These are phyloP conservation scores for Gnaphalium uliginosum DNA, from an alignment of 129 eudicot genomes.

Conservation along the genomic window DNA sequence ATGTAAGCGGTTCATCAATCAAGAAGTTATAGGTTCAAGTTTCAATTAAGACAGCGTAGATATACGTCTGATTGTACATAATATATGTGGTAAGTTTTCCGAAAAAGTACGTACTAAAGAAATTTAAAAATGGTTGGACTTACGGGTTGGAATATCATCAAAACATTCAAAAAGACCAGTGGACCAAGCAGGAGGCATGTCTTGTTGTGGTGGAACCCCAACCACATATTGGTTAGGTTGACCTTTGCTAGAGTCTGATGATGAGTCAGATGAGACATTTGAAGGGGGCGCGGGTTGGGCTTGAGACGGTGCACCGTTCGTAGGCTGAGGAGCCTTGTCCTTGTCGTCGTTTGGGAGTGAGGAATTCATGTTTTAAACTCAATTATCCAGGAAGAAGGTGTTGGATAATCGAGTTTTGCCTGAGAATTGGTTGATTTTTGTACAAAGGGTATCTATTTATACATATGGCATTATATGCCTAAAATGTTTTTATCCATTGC, in stretches of 20 bases:
- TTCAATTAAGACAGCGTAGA: too few relatives aligned
- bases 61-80: too few relatives aligned
- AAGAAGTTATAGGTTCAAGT: background rate
- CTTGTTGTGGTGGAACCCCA: slow-evolving; percentile 36
- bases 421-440: slow-evolving; percentile 5
- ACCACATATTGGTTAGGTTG: slow-evolving; percentile 28
- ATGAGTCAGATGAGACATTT: slow-evolving; percentile 13
- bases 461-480: background rate
- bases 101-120: background rate
- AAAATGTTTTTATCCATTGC: slow-evolving; percentile 23
- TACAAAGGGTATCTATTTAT: slow-evolving; percentile 19
- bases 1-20: background rate
- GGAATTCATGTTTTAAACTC: slow-evolving; percentile 38
- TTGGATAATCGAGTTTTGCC: slow-evolving; percentile 42
- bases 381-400: slow-evolving; percentile 35
- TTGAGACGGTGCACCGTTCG: slow-evolving; percentile 14
- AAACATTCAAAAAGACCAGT: slow-evolving; percentile 43
- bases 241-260: slow-evolving; percentile 17
- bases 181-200: slow-evolving; percentile 33
- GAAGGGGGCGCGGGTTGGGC: background rate
- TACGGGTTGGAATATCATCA: slow-evolving; percentile 38
- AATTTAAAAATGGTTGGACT: background rate
- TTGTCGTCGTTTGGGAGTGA: slow-evolving; percentile 39
- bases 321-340: slow-evolving; percentile 31
- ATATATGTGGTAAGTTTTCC: too few relatives aligned